phyloP scores from a whole-genome alignment of 768 basidiomycete species.

The Trametes punicea region DNA sequence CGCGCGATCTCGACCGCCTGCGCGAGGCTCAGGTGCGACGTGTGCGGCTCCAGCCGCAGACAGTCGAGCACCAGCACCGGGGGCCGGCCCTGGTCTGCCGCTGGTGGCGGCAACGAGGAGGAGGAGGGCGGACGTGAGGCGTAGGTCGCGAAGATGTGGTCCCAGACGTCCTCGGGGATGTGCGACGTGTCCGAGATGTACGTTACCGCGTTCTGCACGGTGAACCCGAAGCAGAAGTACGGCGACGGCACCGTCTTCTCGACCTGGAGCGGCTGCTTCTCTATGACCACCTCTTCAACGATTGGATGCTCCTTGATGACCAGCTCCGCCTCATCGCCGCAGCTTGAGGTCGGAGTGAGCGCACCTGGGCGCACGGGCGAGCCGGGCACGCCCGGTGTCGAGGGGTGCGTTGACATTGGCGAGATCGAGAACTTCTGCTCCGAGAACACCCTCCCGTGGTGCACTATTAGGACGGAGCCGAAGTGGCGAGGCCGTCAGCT shows the following conservation, averaged over 20 bases:
- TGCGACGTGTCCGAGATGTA: conserved; percentile 84
- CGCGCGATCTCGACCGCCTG: conserved; percentile 56
- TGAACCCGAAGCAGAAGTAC: conserved; percentile 67
- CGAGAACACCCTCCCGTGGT: conserved; percentile 69
- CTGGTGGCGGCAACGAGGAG: no score
- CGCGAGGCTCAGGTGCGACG: conserved; percentile 77
- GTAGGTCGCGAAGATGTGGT: conserved; percentile 33
- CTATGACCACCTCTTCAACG: background rate
- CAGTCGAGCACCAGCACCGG: conserved; percentile 76
- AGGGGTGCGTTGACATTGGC: conserved; percentile 29
- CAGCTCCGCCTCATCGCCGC: background rate
- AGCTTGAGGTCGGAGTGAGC: background rate
- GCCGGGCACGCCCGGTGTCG: conserved; percentile 24
- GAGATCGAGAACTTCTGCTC: conserved; percentile 33
- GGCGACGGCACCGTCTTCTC: conserved; percentile 40
- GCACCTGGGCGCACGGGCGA: conserved; percentile 17
- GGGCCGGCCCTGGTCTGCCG: conserved; percentile 29
- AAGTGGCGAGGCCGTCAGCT: conserved; percentile 1
- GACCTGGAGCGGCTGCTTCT: conserved; percentile 1
- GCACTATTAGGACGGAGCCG: conserved; percentile 45
- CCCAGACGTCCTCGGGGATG: conserved; percentile 75
- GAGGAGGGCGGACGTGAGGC: conserved; percentile 23
- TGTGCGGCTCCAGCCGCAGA: conserved; percentile 59
- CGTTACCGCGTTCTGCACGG: conserved; percentile 58
- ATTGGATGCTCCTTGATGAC: background rate